Conservation (phyloP, 2,329 filamentous ascomycete species). For the Colletotrichum scovillei region DNA sequence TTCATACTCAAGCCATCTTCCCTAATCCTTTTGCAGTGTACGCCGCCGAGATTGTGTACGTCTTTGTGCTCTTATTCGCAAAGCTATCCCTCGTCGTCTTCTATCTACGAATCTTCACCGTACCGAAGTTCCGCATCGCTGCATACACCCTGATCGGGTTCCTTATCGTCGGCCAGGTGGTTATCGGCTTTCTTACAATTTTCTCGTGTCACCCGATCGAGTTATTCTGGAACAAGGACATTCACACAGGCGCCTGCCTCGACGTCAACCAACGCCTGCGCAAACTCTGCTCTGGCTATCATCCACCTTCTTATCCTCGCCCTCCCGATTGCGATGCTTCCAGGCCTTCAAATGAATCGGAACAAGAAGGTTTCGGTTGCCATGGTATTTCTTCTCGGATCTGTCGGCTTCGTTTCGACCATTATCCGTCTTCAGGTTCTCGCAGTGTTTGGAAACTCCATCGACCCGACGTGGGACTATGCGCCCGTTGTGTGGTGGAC, state of each 20-base stretch:
- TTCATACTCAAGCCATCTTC: too few relatives aligned
- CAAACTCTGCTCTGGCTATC: constrained; percentile 62
- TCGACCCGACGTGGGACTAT: constrained; percentile 36
- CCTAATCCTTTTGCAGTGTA: constrained; percentile 32
- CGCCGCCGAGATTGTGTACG: constrained; percentile 43
- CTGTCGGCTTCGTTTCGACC: constrained; percentile 36
- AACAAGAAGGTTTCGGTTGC: constrained; percentile 54
- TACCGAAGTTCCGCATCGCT: constrained; percentile 40
- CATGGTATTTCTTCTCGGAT: constrained; percentile 35
- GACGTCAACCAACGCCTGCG: constrained; percentile 60
- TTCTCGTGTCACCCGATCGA: constrained; percentile 44
- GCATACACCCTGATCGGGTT: constrained; percentile 41
- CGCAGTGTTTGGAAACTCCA: constrained; percentile 32
- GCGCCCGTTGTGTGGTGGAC: constrained; percentile 41
- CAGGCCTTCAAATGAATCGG: constrained; percentile 64
- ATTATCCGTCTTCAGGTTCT: constrained; percentile 36
- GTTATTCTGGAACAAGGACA: constrained; percentile 43
- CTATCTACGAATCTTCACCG: constrained; percentile 44
- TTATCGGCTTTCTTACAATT: constrained; percentile 45
- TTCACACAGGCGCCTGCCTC: constrained; percentile 42
- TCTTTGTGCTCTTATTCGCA: constrained; percentile 41
- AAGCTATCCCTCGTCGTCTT: constrained; percentile 47
- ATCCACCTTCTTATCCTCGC: constrained; percentile 63
- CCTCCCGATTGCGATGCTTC: constrained; percentile 65
- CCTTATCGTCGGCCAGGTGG: constrained; percentile 40